phyloP scores from a whole-genome alignment of 2,329 filamentous ascomycete genomes.

The Thyridium curvatum region DNA sequence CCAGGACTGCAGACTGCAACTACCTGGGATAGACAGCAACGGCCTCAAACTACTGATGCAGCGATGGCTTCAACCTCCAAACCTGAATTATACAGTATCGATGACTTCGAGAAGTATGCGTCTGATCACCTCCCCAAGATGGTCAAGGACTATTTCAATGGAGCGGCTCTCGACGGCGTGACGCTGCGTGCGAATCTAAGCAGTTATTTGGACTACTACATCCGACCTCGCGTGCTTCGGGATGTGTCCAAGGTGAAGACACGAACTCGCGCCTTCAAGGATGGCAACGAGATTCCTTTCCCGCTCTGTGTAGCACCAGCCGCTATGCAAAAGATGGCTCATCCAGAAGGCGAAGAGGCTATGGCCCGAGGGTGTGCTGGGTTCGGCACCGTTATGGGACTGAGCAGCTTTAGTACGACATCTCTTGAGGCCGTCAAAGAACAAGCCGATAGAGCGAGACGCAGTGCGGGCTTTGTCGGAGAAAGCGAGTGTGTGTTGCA shows the following conservation, averaged over 20 bases:
- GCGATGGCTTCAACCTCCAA: neutral
- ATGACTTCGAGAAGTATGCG: slow-evolving; percentile 1
- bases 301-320: neutral
- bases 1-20: no score
- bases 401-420: slow-evolving; percentile 11
- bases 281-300: neutral
- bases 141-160: slow-evolving; percentile 1
- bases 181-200: slow-evolving; percentile 5
- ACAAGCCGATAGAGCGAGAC: neutral
- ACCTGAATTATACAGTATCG: neutral
- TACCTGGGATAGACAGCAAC: no score
- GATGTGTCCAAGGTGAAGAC: slow-evolving; percentile 15
- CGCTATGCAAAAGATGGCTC: slow-evolving; percentile 1
- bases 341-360: neutral
- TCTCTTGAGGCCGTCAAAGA: neutral
- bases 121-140: slow-evolving; percentile 1
- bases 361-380: neutral
- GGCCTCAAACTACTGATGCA: no score
- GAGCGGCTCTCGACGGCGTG: neutral
- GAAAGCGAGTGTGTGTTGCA: slow-evolving; percentile 13
- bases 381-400: slow-evolving; percentile 6
- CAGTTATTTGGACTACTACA: neutral
- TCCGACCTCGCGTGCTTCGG: slow-evolving; percentile 8
- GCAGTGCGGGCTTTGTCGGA: neutral
- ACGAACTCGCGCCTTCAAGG: neutral